A percentile compares a stretch with the other conserved stretches of the same genome.
Evolutionary conservation across 2,329 filamentous ascomycete genomes (phyloP).

Genomic region (Epichloe baconii): DNA sequence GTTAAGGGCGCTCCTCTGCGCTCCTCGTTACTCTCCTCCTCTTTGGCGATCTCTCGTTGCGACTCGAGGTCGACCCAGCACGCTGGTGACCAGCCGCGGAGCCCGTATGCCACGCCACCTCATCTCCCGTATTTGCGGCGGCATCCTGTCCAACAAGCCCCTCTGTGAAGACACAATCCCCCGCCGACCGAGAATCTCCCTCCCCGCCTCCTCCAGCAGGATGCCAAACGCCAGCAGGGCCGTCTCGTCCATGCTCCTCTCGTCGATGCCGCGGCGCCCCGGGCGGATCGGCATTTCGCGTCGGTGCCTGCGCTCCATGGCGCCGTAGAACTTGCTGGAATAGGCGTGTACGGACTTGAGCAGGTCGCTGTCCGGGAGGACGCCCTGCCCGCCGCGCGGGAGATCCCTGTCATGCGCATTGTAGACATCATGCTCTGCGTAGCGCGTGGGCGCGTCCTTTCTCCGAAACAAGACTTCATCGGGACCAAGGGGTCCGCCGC

Average conservation of each 20-base stretch:
- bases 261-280: conserved; percentile 26
- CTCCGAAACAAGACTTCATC: conserved; percentile 60
- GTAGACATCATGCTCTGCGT: conserved; percentile 60
- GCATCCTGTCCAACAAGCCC: conserved; percentile 13
- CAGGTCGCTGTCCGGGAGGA: conserved; percentile 55
- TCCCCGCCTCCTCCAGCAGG: conserved; percentile 56
- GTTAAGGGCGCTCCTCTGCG: neutral
- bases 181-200: conserved; percentile 45
- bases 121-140: conserved; percentile 5
- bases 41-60: conserved; percentile 15
- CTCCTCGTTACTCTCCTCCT: conserved; percentile 17
- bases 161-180: conserved; percentile 62
- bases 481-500: conserved; percentile 35
- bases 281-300: conserved; percentile 1
- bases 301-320: conserved; percentile 16
- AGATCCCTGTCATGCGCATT: conserved; percentile 47
- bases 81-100: conserved; percentile 13
- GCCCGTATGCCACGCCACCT: conserved; percentile 6
- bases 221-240: conserved; percentile 64
- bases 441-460: conserved; percentile 50
- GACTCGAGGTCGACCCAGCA: conserved; percentile 8
- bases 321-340: conserved; percentile 50
- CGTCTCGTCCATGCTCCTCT: conserved; percentile 63
- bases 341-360: conserved; percentile 58
- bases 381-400: conserved; percentile 28